Conservation (phyloP, 371 early-diverging fungal species). For the Lichtheimia ramosa region DNA sequence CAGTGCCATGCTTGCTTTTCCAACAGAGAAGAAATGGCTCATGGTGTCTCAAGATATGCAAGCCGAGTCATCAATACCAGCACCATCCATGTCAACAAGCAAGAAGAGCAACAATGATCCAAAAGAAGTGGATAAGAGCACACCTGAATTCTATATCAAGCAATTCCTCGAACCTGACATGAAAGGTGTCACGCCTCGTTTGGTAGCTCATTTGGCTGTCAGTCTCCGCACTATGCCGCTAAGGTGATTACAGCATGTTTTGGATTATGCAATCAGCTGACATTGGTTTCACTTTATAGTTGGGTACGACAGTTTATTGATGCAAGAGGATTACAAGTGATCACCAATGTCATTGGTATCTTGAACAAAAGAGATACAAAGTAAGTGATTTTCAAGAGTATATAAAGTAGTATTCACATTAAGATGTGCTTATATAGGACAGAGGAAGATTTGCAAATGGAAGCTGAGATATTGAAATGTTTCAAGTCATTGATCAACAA, state of each 20-base stretch:
- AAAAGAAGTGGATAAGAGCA: constrained; percentile 49
- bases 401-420: neutral
- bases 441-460: constrained; percentile 75
- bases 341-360: constrained; percentile 65
- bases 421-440: constrained; percentile 42
- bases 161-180: constrained; percentile 61
- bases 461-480: constrained; percentile 80
- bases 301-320: constrained; percentile 73
- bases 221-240: constrained; percentile 76
- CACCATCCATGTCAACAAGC: constrained; percentile 11
- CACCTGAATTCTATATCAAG: constrained; percentile 68
- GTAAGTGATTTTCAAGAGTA: constrained; percentile 18
- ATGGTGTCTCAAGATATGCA: constrained; percentile 56
- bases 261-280: neutral
- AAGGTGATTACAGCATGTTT: constrained; percentile 37
- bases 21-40: constrained; percentile 50
- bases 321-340: constrained; percentile 64
- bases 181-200: constrained; percentile 56
- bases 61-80: constrained; percentile 25
- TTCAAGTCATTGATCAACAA: constrained; percentile 79
- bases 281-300: constrained; percentile 19
- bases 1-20: constrained; percentile 40
- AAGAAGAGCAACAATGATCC: constrained; percentile 18
- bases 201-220: constrained; percentile 63
- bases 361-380: constrained; percentile 51